Base-by-base conservation (phyloP, 345 rosid genomes). In the Eucalyptus sideroxylon region DNA sequence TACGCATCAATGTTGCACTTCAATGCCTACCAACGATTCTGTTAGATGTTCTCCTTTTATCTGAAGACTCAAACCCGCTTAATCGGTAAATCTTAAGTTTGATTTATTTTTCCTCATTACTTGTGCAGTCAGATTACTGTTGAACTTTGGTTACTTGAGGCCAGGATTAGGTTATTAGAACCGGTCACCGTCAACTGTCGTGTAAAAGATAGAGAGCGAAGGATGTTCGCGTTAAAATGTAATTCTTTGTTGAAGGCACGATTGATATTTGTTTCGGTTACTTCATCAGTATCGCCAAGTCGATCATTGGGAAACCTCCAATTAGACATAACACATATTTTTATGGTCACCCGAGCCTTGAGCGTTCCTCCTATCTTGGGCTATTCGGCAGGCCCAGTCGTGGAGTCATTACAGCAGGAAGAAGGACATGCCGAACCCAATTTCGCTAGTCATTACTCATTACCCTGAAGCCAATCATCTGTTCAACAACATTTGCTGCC, bases 401-500 rank as follows among this genome's bases (percentile, higher is more conserved):
- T 15, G 31, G 77, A 67, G 77, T 16, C 77, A n/a, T 65, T 65
- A 15, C 77, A 50, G 8, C 53, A 16, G 19, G 19, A 50, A 50
- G 53, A 50, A 50, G 53, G 53, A 50, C 53, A 50, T 50, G 53
- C 53, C 51, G 16, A 50, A 50, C 50, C 50, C 50, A 50, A 50
- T 49, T 49, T 2, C 50, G 50, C 50, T 12, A 49, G 50, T 12
- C 50, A 49, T 12, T 49, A 49, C 50, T 49, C 50, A 49, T 49
- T 49, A 49, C 98, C 87, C 89, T 93, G 82, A 96, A 97, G 90
- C 96, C 96, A 86, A 95, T 92, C 5, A 96, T 95, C 90, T 97
- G 97, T 86, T 95, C 98, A 50, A 96, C 98, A 37, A 96, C 98
- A 8, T 95, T 59, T 7, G 98, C 95, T 51, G 99, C 97, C 91